A percentile compares a stretch with the other conserved stretches of the same genome.
Evolutionary conservation across 371 early-diverging fungal species (phyloP).

Genomic region (Basidiobolus meristosporus): DNA sequence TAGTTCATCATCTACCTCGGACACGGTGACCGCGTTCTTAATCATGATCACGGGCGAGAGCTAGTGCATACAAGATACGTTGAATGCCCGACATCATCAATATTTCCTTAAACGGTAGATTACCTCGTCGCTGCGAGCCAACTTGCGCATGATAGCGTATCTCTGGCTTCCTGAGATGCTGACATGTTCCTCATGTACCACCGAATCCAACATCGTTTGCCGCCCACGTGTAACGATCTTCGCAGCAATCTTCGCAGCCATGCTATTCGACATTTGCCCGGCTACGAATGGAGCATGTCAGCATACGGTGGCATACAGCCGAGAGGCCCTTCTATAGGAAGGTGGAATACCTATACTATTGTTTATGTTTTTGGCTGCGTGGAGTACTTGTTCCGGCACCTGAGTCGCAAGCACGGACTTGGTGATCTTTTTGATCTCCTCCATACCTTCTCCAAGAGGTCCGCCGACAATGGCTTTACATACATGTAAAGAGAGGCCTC

Average conservation of each 20-base stretch:
- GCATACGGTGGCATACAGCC: no score
- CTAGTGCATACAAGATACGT: background rate
- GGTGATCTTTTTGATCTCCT: slow-evolving; percentile 28
- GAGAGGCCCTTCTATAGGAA: no score
- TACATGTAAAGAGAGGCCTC: slow-evolving; percentile 41
- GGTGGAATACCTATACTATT: no score
- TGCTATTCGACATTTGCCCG: no score
- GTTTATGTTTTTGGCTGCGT: no score
- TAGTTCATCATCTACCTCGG: slow-evolving; percentile 45
- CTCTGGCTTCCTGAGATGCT: slow-evolving; percentile 35
- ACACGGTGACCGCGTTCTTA: slow-evolving; percentile 19
- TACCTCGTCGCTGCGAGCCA: slow-evolving; percentile 22
- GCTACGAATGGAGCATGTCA: no score
- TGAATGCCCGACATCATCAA: background rate
- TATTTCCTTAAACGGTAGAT: background rate
- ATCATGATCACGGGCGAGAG: background rate
- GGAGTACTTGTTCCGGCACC: no score
- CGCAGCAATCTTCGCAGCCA: no score
- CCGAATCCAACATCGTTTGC: slow-evolving; percentile 14
- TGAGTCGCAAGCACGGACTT: no score
- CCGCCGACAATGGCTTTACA: slow-evolving; percentile 52
- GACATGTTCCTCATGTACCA: slow-evolving; percentile 40
- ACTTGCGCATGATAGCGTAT: slow-evolving; percentile 49
- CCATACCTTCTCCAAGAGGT: slow-evolving; percentile 63
- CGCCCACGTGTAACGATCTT: slow-evolving; percentile 9